phyloP scores from a whole-genome alignment of 2,329 filamentous ascomycete species.

The Cladosporium phlei region DNA sequence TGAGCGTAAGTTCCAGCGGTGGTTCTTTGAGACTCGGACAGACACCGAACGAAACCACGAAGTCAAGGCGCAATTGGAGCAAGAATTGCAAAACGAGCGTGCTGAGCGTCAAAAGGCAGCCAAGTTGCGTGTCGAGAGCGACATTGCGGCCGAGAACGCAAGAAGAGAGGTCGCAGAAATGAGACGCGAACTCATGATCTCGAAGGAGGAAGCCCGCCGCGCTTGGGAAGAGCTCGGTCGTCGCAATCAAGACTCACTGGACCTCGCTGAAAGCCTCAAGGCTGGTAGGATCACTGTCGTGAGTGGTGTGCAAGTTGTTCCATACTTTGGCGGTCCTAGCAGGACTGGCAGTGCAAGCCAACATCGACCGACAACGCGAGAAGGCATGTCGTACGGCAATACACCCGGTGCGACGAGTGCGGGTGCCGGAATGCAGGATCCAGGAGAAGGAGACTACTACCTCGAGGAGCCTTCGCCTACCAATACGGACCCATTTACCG shows the following conservation, averaged over 20 bases:
- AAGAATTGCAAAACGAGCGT: conserved; percentile 68
- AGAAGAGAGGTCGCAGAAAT: conserved; percentile 65
- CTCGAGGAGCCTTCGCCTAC: conserved; percentile 50
- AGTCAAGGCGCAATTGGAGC: conserved; percentile 73
- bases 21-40: conserved; percentile 92
- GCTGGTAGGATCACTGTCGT: conserved; percentile 84
- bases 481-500: conserved; percentile 60
- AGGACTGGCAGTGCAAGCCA: conserved; percentile 41
- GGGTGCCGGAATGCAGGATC: conserved; percentile 24
- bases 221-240: conserved; percentile 97
- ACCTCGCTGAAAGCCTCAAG: conserved; percentile 77
- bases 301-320: conserved; percentile 90
- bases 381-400: conserved; percentile 31
- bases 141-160: conserved; percentile 26
- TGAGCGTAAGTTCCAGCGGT: conserved; percentile 94
- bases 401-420: conserved; percentile 17
- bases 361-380: conserved; percentile 32
- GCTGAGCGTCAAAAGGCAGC: conserved; percentile 64
- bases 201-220: conserved; percentile 88
- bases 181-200: conserved; percentile 87
- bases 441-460: conserved; percentile 41
- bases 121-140: conserved; percentile 22
- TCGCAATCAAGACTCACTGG: conserved; percentile 86
- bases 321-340: conserved; percentile 38
- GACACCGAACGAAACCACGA: conserved; percentile 85